A percentile compares a stretch with the other conserved stretches of the same genome.
Evolutionary conservation across 108 stramenopile species (phyloP).

Genomic region (Hondaea fermentalgiana): DNA sequence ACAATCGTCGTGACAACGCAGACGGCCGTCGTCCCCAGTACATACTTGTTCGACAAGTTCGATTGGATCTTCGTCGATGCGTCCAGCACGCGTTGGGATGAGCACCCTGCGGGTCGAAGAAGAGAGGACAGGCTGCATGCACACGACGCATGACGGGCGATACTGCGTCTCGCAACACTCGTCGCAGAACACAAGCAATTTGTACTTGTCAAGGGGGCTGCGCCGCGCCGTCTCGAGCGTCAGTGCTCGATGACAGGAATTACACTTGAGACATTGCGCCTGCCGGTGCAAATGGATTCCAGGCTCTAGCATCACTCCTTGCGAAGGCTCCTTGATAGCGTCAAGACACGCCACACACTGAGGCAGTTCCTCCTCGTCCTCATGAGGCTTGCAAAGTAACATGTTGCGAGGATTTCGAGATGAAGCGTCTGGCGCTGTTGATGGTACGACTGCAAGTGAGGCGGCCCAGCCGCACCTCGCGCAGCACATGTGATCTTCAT

Average conservation of each 20-base stretch:
- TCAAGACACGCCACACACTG: not conserved
- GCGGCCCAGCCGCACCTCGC: not conserved
- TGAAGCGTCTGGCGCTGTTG: too few species aligned
- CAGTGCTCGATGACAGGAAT: not conserved
- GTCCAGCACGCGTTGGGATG: not conserved
- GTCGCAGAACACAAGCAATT: not conserved
- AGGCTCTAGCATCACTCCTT: not conserved
- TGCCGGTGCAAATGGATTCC: not conserved
- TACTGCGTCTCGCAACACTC: not conserved
- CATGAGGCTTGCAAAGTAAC: not conserved
- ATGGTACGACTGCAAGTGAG: too few species aligned
- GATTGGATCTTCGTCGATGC: not conserved
- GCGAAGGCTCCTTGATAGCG: not conserved
- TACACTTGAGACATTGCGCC: not conserved
- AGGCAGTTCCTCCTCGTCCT: not conserved
- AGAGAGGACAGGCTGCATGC: not conserved
- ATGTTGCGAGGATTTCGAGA: not conserved
- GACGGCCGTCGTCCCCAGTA: not conserved
- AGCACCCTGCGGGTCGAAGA: not conserved
- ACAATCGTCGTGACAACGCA: not conserved
- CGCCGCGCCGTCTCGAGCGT: not conserved
- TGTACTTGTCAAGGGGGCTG: not conserved
- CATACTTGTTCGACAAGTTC: not conserved
- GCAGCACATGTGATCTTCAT: not conserved
- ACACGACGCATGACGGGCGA: not conserved